Percentiles rank a stretch among this genome's conserved stretches.
These are phyloP conservation scores for Incumbomyces lentus DNA, from an alignment of 2,329 filamentous ascomycete species.

Conservation along the genomic window DNA sequence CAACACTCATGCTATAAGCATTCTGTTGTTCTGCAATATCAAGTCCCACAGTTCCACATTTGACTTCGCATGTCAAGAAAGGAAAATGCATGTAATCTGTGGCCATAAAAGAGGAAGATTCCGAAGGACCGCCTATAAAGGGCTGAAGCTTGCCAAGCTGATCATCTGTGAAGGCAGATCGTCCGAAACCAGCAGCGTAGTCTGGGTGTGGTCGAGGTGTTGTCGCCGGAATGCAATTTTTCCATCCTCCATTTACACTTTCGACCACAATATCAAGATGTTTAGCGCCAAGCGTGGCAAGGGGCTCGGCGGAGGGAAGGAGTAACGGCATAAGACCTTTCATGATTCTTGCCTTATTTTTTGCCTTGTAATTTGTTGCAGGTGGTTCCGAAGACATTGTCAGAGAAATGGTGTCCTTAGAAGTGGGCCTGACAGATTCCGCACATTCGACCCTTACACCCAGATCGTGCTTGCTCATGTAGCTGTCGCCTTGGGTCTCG, in stretches of 20 bases:
- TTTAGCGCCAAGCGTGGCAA: constrained; percentile 21
- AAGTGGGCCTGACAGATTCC: too few species aligned
- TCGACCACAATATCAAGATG: constrained; percentile 25
- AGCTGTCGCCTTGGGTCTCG: constrained; percentile 16
- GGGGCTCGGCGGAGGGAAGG: constrained; percentile 28
- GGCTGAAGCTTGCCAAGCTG: constrained; percentile 26
- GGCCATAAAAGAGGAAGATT: constrained; percentile 18
- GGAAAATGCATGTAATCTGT: constrained; percentile 22
- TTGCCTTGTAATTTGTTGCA: too few species aligned
- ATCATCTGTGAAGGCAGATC: constrained; percentile 26
- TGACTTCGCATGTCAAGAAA: constrained; percentile 22
- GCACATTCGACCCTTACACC: constrained; percentile 13
- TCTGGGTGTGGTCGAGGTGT: constrained; percentile 28
- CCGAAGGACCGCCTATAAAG: constrained; percentile 16
- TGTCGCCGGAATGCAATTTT: constrained; percentile 21
- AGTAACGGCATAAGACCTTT: constrained; percentile 24
- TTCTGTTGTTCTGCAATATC: constrained; percentile 24
- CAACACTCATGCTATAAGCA: constrained; percentile 25
- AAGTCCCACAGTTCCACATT: constrained; percentile 18
- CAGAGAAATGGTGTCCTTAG: too few species aligned
- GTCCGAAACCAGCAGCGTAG: constrained; percentile 28
- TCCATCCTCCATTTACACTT: constrained; percentile 27
- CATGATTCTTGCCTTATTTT: too few species aligned
- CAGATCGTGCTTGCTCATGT: constrained; percentile 14
- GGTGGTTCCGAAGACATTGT: too few species aligned